Evolutionary conservation across 2,329 filamentous ascomycete genomes (phyloP).

Genomic region (Fusarium burgessii): DNA sequence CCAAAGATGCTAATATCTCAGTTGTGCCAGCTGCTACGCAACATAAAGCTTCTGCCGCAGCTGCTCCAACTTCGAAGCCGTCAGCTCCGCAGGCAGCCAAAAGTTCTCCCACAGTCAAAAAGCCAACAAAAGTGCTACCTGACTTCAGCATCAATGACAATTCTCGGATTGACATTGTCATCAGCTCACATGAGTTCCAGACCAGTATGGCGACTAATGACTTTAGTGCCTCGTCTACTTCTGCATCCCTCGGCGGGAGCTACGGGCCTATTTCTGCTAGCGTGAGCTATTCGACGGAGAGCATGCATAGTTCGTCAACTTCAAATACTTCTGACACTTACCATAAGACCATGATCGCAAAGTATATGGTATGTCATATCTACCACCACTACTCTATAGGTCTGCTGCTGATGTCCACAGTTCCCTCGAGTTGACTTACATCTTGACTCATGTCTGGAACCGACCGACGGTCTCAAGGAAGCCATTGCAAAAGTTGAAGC

Average conservation of each 20-base stretch:
- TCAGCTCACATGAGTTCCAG: background rate
- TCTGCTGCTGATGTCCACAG: background rate
- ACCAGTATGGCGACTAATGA: background rate
- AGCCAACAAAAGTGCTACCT: background rate
- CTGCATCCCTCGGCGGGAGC: background rate
- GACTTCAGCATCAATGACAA: background rate
- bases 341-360: slow-evolving; percentile 3
- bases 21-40: too few species aligned
- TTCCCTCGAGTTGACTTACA: background rate
- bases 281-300: background rate
- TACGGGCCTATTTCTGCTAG: background rate
- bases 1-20: too few species aligned
- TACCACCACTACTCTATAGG: too few species aligned
- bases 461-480: background rate
- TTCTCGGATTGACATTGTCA: background rate
- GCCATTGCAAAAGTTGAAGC: background rate
- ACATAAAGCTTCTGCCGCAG: accelerated
- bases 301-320: background rate
- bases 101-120: background rate
- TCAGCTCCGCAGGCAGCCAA: background rate
- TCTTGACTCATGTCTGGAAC: background rate
- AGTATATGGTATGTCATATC: background rate
- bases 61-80: background rate
- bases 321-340: background rate
- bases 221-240: background rate